phyloP scores from a whole-genome alignment of 441 rosid species.

The Melastoma candidum region DNA sequence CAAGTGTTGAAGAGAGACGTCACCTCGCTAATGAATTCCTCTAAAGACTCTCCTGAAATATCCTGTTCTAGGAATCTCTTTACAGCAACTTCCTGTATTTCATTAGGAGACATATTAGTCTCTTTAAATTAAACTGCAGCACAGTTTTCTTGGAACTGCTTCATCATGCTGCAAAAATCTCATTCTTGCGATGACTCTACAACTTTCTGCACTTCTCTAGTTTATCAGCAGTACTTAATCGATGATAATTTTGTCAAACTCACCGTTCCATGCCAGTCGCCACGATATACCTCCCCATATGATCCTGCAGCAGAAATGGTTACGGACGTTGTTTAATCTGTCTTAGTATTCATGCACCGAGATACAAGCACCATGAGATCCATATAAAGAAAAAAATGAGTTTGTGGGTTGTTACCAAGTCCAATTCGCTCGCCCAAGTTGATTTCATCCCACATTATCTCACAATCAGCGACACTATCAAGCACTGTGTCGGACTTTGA shows the following conservation, averaged over 20 bases:
- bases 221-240: not conserved
- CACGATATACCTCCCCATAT: slow-evolving; percentile 94
- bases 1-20: too few species aligned
- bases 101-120: too few species aligned
- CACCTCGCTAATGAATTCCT: slow-evolving; percentile 72
- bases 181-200: too few species aligned
- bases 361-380: slow-evolving; percentile 3
- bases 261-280: slow-evolving; percentile 97
- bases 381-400: slow-evolving; percentile 5
- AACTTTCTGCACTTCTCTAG: too few species aligned
- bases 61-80: slow-evolving; percentile 71
- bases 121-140: too few species aligned
- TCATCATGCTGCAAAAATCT: too few species aligned
- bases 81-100: slow-evolving; percentile 59
- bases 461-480: slow-evolving; percentile 87
- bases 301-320: slow-evolving; percentile 56
- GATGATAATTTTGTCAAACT: slow-evolving; percentile 24
- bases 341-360: not conserved
- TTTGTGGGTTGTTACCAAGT: slow-evolving; percentile 55
- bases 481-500: slow-evolving; percentile 49
- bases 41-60: slow-evolving; percentile 52
- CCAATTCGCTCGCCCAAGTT: slow-evolving; percentile 94
- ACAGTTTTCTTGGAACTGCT: too few species aligned
- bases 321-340: not conserved
- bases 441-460: slow-evolving; percentile 88